phyloP scores from a whole-genome alignment of 73 alveolate species.

The Paramecium octaurelia region DNA sequence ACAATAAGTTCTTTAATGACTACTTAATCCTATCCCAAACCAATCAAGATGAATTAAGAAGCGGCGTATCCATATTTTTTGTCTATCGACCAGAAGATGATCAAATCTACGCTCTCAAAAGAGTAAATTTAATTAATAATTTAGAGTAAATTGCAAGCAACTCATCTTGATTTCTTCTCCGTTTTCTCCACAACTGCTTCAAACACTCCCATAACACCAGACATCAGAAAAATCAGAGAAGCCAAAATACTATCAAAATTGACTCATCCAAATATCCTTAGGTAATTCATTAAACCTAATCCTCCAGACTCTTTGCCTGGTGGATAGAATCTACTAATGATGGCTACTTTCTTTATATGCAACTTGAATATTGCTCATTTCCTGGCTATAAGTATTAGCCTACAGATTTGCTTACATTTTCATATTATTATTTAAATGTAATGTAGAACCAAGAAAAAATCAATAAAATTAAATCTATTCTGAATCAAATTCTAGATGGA shows the following conservation, averaged over 20 bases:
- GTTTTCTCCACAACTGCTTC: not conserved
- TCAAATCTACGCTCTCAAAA: not conserved
- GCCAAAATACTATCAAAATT: constrained; percentile 35
- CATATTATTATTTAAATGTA: constrained; percentile 11
- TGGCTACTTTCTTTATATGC: not conserved
- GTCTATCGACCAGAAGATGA: constrained; percentile 44
- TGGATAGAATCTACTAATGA: constrained; percentile 37
- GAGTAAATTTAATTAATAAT: not conserved
- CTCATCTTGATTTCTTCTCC: not conserved
- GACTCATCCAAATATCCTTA: constrained; percentile 19
- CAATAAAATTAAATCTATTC: not conserved
- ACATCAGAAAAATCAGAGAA: constrained; percentile 38
- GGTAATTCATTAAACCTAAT: not conserved
- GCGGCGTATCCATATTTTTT: constrained; percentile 32
- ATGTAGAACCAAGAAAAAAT: not conserved
- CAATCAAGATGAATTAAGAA: constrained; percentile 21
- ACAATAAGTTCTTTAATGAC: constrained; percentile 4
- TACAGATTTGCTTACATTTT: constrained; percentile 28
- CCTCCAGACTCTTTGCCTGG: not conserved
- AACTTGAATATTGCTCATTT: constrained; percentile 43
- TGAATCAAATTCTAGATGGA: constrained; percentile 26
- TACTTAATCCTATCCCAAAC: constrained; percentile 16
- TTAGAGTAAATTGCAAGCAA: constrained; percentile 7
- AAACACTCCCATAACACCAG: not conserved
- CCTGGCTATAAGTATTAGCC: constrained; percentile 26